Evolutionary conservation across 768 basidiomycete genomes (phyloP).

Genomic region (Dendrothele bispora): DNA sequence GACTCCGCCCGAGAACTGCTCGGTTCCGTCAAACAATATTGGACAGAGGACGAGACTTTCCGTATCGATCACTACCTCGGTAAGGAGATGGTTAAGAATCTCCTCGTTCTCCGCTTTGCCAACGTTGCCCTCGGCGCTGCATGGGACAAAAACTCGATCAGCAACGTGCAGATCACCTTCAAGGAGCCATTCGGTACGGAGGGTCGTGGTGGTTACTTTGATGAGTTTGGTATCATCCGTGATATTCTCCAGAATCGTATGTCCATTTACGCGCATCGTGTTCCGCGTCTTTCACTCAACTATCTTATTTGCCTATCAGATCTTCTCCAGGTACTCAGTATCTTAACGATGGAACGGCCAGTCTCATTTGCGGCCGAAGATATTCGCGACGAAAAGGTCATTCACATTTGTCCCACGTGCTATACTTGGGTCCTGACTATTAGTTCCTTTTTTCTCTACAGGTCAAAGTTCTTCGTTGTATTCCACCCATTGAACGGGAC

Average conservation of each 20-base stretch:
- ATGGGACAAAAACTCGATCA: constrained; percentile 96
- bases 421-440: background rate
- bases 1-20: constrained; percentile 82
- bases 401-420: constrained; percentile 1
- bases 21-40: constrained; percentile 75
- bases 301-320: constrained; percentile 61
- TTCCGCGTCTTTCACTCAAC: constrained; percentile 16
- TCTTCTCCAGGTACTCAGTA: constrained; percentile 89
- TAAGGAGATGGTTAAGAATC: constrained; percentile 99
- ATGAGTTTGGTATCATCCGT: constrained; percentile 99
- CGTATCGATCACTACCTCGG: constrained; percentile 99
- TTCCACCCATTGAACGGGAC: constrained; percentile 72
- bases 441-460: constrained; percentile 32
- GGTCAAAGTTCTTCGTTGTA: constrained; percentile 95
- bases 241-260: constrained; percentile 97
- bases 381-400: constrained; percentile 97
- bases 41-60: constrained; percentile 97
- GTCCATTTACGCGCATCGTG: constrained; percentile 32
- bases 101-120: constrained; percentile 93
- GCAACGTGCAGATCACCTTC: constrained; percentile 98
- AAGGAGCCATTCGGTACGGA: constrained; percentile 99
- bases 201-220: constrained; percentile 99
- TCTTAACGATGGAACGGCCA: constrained; percentile 97
- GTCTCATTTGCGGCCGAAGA: constrained; percentile 97
- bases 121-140: constrained; percentile 86